phyloP scores from a whole-genome alignment of 2,329 filamentous ascomycete genomes.

The Epichloe elymi region DNA sequence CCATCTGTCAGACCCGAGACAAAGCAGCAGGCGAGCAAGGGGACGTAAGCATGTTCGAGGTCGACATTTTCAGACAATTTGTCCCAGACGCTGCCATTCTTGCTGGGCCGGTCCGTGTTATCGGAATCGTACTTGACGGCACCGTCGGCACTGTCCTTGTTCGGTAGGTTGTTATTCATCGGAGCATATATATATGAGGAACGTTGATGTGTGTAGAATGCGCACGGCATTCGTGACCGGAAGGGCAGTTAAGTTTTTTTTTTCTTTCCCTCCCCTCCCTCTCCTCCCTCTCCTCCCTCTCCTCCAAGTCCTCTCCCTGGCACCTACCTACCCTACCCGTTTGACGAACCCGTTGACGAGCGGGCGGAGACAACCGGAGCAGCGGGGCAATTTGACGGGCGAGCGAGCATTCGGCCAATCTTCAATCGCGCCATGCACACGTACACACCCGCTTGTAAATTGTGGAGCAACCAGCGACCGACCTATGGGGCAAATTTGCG shows the following conservation, averaged over 20 bases:
- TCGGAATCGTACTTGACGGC: slow-evolving; percentile 7
- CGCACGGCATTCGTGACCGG: background rate
- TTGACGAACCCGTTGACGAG: too few relatives aligned
- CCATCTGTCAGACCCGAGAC: slow-evolving; percentile 27
- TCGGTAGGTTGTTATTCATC: background rate
- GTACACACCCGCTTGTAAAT: background rate
- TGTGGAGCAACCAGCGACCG: background rate
- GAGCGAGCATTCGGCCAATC: background rate
- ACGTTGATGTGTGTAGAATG: background rate
- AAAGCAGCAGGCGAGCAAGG: slow-evolving; percentile 19
- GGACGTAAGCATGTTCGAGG: slow-evolving; percentile 17
- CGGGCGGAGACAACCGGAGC: slow-evolving; percentile 1
- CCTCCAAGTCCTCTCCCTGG: background rate
- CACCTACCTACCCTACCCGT: too few relatives aligned
- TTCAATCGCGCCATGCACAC: background rate
- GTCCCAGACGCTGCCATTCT: slow-evolving; percentile 2
- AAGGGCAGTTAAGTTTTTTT: background rate
- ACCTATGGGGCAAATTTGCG: background rate
- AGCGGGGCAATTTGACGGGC: background rate
- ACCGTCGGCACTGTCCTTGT: background rate
- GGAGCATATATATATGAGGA: background rate
- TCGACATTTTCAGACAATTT: slow-evolving; percentile 8
- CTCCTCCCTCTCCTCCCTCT: background rate
- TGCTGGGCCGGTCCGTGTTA: slow-evolving; percentile 6
- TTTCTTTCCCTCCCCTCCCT: background rate